Base-by-base conservation (phyloP, 2,329 filamentous ascomycete species). In the Penicillium brevicompactum region DNA sequence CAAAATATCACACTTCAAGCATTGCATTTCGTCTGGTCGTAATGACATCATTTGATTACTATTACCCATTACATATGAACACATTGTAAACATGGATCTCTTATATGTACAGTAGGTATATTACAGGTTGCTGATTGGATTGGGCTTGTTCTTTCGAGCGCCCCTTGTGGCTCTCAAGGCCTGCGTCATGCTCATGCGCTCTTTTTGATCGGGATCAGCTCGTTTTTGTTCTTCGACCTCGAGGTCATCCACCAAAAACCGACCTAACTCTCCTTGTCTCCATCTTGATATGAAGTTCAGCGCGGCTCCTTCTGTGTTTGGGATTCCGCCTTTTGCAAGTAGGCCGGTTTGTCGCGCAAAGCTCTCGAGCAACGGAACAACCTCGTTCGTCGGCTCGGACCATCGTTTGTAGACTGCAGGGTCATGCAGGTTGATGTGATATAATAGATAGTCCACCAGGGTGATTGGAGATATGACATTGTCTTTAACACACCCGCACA, bases 401-500 rank as follows among this genome's bases (percentile, higher is more conserved):
- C 86, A 91, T 10, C 82, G 79, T 1, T 71, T 67, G 73, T 96
- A 96, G 5, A 87, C 67, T 2, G 63, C 59, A 0, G 88, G 84
- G 62, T 88, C 81, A 55, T 81, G 77, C 37, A 82, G 76, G 70
- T 99, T 99, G 55, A 97, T 80, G 52, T 87, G 87, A 75, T 85
- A 97, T 7, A 99, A 84, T 18, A 97, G 81, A 72, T 96, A 99
- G 70, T 99, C 94, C 32, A 90, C 92, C 10, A 97, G 76, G 22
- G 89, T 89, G 55, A 89, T 84, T 14, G 87, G 82, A 1, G 88
- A 83, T 50, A 99, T 87, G 37, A 97, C 82, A 0, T 89, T 90
- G 71, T 96, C 91, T 72, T 96, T 96, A 51, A 99, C 91, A 71
- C 89, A 90, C 18, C 93, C 91, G 49, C 91, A 92, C 1, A 97